A percentile compares a stretch with the other conserved stretches of the same genome.
These are phyloP conservation scores for Mycosphaerella arachidis DNA, from an alignment of 2,329 filamentous ascomycete species.

Conservation along the genomic window DNA sequence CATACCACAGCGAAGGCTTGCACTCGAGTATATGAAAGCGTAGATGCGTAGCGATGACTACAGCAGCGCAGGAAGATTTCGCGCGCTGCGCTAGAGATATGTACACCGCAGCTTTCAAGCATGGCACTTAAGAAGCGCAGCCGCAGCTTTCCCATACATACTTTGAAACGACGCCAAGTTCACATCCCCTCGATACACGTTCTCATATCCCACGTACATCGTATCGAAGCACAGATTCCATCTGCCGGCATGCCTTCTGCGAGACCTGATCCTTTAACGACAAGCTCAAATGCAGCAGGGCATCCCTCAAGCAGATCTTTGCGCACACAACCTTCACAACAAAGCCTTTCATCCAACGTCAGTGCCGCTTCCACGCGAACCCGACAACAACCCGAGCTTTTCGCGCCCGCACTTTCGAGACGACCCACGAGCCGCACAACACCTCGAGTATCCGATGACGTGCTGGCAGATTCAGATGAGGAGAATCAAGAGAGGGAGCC, in stretches of 20 bases:
- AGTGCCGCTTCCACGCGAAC: conserved; percentile 24
- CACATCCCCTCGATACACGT: neutral
- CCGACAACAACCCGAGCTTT: conserved; percentile 23
- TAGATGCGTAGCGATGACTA: too few species aligned
- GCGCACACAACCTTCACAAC: conserved; percentile 21
- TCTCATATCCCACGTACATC: neutral
- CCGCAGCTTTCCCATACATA: too few species aligned
- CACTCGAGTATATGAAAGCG: too few species aligned
- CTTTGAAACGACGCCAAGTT: neutral
- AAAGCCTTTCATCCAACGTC: conserved; percentile 24
- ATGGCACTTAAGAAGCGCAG: too few species aligned
- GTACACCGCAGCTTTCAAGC: too few species aligned
- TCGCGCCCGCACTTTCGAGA: conserved; percentile 24
- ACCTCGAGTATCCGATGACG: conserved; percentile 25
- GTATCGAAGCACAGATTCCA: neutral
- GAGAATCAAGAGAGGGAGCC: conserved; percentile 16
- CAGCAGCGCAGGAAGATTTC: too few species aligned
- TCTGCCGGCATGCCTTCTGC: conserved; percentile 9
- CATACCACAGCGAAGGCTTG: too few species aligned
- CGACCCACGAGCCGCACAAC: conserved; percentile 23
- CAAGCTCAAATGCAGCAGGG: conserved; percentile 12
- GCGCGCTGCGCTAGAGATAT: too few species aligned
- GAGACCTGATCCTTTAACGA: conserved; percentile 25
- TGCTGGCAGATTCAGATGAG: conserved; percentile 26
- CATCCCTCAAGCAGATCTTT: conserved; percentile 11